These are phyloP conservation scores for Calonectria hawksworthii DNA, from an alignment of 2,329 filamentous ascomycete genomes.

Conservation along the genomic window DNA sequence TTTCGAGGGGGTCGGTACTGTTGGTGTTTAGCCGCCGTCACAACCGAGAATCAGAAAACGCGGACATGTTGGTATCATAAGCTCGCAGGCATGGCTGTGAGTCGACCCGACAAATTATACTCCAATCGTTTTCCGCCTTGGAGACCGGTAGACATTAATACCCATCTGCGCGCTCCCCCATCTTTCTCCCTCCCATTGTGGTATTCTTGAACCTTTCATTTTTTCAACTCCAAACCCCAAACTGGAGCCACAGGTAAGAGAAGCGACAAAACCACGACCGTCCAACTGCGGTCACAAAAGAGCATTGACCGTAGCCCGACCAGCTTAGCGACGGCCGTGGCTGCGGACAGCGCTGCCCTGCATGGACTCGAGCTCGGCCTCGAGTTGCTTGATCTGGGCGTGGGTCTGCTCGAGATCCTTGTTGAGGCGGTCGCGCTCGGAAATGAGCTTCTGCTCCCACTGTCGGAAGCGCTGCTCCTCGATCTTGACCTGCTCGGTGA, in stretches of 20 bases:
- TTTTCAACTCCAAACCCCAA: conserved; percentile 54
- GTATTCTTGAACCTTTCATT: conserved; percentile 51
- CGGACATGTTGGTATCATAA: conserved; percentile 43
- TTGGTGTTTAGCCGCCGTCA: conserved; percentile 38
- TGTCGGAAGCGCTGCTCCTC: conserved; percentile 99
- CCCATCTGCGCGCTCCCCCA: conserved; percentile 46
- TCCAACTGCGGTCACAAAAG: conserved; percentile 47
- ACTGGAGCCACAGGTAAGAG: conserved; percentile 46
- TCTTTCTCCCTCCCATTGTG: conserved; percentile 41
- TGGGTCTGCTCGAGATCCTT: conserved; percentile 99
- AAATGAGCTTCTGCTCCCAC: conserved; percentile 99
- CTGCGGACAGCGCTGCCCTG: conserved; percentile 92
- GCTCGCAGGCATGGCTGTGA: conserved; percentile 42
- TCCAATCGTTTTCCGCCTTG: conserved; percentile 27
- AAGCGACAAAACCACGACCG: conserved; percentile 45
- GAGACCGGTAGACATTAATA: conserved; percentile 46
- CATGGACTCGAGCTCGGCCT: conserved; percentile 93
- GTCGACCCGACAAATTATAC: conserved; percentile 33
- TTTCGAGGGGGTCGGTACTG: conserved; percentile 39
- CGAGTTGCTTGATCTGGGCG: conserved; percentile 91
- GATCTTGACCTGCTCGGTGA: conserved; percentile 99
- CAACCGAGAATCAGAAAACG: conserved; percentile 43
- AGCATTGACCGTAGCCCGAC: conserved; percentile 27
- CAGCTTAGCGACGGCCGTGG: conserved; percentile 86
- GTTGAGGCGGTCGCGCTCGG: conserved; percentile 98